phyloP scores from a whole-genome alignment of 2,329 filamentous ascomycete genomes.

The Sclerotinia spermophila region DNA sequence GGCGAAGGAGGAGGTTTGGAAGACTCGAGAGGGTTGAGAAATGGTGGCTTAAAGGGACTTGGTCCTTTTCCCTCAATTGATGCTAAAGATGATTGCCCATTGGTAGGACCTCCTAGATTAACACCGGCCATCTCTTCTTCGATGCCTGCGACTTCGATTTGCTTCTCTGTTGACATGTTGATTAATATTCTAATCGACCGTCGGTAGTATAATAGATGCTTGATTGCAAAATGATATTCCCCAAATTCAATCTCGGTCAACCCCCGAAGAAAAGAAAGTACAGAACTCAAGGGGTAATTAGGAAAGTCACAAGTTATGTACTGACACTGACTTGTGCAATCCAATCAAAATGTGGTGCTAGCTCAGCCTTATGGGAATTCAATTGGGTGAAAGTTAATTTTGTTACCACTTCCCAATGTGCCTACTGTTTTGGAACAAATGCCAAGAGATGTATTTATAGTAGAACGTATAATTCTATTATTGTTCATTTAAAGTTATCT shows the following conservation, averaged over 20 bases:
- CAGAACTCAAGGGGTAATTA: neutral
- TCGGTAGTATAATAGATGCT: neutral
- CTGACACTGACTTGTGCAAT: conserved; percentile 9
- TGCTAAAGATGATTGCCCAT: neutral
- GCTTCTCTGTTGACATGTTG: conserved; percentile 14
- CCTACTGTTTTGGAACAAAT: neutral
- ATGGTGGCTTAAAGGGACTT: conserved; percentile 42
- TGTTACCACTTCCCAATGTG: neutral
- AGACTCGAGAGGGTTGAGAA: conserved; percentile 31
- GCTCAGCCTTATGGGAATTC: conserved; percentile 1
- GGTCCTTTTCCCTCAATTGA: conserved; percentile 31
- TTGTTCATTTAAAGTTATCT: neutral
- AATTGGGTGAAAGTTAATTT: neutral
- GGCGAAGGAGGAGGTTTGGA: conserved; percentile 46
- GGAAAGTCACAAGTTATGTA: neutral
- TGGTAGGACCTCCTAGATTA: neutral
- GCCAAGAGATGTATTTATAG: neutral
- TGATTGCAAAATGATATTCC: neutral
- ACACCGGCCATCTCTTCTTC: conserved; percentile 18
- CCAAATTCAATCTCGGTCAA: neutral
- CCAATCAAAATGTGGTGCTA: conserved; percentile 16
- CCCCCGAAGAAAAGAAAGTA: neutral
- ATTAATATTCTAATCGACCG: neutral
- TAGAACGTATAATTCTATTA: neutral
- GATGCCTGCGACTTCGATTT: neutral